Evolutionary conservation across 2,329 filamentous ascomycete species (phyloP), one percentile per base, ranked within the genome.

Genomic region (Didymella sp.): DNA sequence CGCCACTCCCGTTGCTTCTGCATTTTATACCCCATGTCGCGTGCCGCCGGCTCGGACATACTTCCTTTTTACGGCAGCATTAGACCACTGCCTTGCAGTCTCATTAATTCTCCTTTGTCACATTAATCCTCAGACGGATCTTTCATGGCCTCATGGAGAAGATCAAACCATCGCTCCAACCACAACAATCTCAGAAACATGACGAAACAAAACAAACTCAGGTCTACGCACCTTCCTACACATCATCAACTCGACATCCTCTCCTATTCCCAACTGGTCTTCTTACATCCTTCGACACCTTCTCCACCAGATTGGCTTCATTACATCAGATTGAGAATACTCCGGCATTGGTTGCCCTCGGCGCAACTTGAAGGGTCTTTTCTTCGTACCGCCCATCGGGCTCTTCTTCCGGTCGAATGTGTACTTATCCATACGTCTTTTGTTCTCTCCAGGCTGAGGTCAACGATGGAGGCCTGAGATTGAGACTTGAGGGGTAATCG

Each of bases 41-140:
- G 49, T 48, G 55, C 55, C 50, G 45, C 38, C 25, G 50, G 56
- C 50, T 50, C 55, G 55, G 49, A 53, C 55, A 53, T 58, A 40
- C 35, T 53, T 50, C 33, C 63, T 64, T 53, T 56, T 66, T 63
- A 57, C 66, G 68, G 67, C 66, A 70, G 67, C 64, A 63, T 50
- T 50, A 58, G 57, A 68, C 56, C 45, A 62, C 64, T 71, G 67
- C 66, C 61, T 70, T 63, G 69, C 66, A 60, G 62, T 66, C 64
- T 67, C 59, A 54, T 64, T 66, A 51, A 62, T 75, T 72, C n/a
- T 73, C 71, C 58, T 75, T 75, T 75, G 72, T 74, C 62, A 67
- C 67, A 66, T 57, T 51, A 58, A 73, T 73, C 68, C 67, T 71
- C 68, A 68, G 35, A 62, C 58, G 67, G 71, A 72, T 69, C 59